Base-by-base conservation (phyloP, 768 basidiomycete genomes). In the Podaxis sp. region DNA sequence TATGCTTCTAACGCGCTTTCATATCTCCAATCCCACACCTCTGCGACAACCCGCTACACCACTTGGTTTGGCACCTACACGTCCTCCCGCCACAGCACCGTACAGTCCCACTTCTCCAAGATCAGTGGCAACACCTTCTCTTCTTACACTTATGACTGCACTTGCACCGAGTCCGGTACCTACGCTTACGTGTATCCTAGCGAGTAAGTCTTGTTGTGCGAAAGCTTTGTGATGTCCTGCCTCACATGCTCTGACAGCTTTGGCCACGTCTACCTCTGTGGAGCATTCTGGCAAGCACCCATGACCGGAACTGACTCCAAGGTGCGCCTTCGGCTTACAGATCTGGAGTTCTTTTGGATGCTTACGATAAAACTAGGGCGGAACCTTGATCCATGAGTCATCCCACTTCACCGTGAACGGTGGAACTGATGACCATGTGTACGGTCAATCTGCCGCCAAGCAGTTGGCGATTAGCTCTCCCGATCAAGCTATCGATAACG, bases 61-160 rank as follows among this genome's bases (percentile, higher is more conserved):
- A 82, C 81, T 38, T 84, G 83, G 82, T 84, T 84, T 69, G 83
- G 83, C 39, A 67, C 79, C 33, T 80, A 77, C 71, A 76, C 71
- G 26, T 53, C 67, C 42, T 39, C 74, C 11, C 76, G 76, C 53
- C 75, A 79, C 68, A 66, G 51, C 59, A 81, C 75, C 13, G 75
- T 80, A 52, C 52, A 56, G 7, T 71, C 73, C 53, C 82, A 83
- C 68, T 83, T 69, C 75, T 58, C 63, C 12, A 69, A 70, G 38
- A 75, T 84, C 64, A 72, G 64, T 66, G 52, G 70, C 61, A 74
- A 74, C 69, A 56, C 52, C 33, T 76, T 75, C 68, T 70, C 73
- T 0, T 56, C 67, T 8, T 77, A 70, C 68, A 74, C 66, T 0
- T 80, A 68, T 63, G 78, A 79, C 61, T 80, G 79, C 67, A 74